Conservation (phyloP, 768 basidiomycete species). For the Lactarius sp. region DNA sequence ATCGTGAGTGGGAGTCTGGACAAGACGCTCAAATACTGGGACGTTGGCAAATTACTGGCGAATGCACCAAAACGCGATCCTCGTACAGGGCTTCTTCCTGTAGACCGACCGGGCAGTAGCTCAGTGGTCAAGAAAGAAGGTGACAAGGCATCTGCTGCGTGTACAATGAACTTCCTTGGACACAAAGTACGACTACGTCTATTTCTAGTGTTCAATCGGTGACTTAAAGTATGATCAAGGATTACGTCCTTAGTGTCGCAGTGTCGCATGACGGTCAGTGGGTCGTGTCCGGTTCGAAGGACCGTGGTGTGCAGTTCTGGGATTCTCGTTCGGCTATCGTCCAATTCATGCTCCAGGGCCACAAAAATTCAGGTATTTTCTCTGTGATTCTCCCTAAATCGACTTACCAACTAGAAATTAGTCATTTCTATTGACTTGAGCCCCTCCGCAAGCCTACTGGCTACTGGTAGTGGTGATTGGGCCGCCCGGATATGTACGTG, state of each 20-base stretch:
- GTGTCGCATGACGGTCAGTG: conserved; percentile 90
- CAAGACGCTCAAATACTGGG: conserved; percentile 62
- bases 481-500: conserved; percentile 62
- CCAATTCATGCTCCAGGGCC: conserved; percentile 90
- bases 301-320: conserved; percentile 94
- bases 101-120: conserved; percentile 21
- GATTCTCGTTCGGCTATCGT: conserved; percentile 72
- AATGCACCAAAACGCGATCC: conserved; percentile 33
- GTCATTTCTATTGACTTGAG: conserved; percentile 72
- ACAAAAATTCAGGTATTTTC: conserved; percentile 55
- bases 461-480: conserved; percentile 69
- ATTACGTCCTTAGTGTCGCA: conserved; percentile 68
- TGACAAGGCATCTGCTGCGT: conserved; percentile 45
- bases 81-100: conserved; percentile 21
- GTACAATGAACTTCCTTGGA: conserved; percentile 82
- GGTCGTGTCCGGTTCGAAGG: conserved; percentile 95
- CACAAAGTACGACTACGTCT: conserved; percentile 57
- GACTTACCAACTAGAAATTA: conserved; percentile 27
- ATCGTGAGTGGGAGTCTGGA: conserved; percentile 84
- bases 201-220: conserved; percentile 1
- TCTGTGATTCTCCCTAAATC: neutral
- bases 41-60: conserved; percentile 39
- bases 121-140: conserved; percentile 41
- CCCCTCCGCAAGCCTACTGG: conserved; percentile 54
- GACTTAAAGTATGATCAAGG: conserved; percentile 35